Percentiles rank a stretch among this genome's conserved stretches.
phyloP scores from a whole-genome alignment of 805 yeast species.

The Huiozyma sinensis region DNA sequence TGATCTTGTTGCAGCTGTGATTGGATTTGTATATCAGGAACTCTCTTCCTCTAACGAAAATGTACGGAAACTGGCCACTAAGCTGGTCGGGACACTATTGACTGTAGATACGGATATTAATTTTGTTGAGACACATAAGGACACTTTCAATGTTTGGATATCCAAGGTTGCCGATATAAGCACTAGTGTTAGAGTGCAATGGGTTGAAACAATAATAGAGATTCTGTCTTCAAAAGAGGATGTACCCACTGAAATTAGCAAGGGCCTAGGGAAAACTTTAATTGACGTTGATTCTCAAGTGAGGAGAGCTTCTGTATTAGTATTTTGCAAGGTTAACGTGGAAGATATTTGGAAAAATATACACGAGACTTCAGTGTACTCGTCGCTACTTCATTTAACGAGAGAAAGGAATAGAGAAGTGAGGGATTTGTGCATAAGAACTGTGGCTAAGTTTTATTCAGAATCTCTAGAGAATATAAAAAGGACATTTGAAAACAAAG shows the following conservation, averaged over 20 bases:
- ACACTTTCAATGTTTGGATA: slow-evolving; percentile 61
- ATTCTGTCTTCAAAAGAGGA: slow-evolving; percentile 39
- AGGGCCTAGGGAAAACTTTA: slow-evolving; percentile 55
- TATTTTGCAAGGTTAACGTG: slow-evolving; percentile 39
- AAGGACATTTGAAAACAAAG: slow-evolving; percentile 12
- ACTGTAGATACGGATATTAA: slow-evolving; percentile 40
- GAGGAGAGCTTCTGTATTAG: slow-evolving; percentile 47
- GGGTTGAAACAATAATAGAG: slow-evolving; percentile 52
- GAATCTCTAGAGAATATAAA: slow-evolving; percentile 28
- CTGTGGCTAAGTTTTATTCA: slow-evolving; percentile 47
- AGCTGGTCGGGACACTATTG: slow-evolving; percentile 59
- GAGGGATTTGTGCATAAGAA: slow-evolving; percentile 45
- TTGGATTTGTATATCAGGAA: slow-evolving; percentile 75
- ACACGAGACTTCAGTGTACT: slow-evolving; percentile 37
- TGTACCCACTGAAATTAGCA: slow-evolving; percentile 39
- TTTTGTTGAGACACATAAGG: slow-evolving; percentile 46
- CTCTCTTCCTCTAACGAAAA: slow-evolving; percentile 57
- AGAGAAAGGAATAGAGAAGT: slow-evolving; percentile 63
- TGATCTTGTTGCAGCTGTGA: slow-evolving; percentile 56
- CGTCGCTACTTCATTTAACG: slow-evolving; percentile 48
- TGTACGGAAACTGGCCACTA: slow-evolving; percentile 58
- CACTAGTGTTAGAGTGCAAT: slow-evolving; percentile 49
- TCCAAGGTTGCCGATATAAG: slow-evolving; percentile 64
- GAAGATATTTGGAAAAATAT: slow-evolving; percentile 38
- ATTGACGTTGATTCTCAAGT: slow-evolving; percentile 70